A percentile compares a stretch with the other conserved stretches of the same genome.
Evolutionary conservation across 1,139 yeast genomes (phyloP).

Genomic region (Scheffersomyces titani): DNA sequence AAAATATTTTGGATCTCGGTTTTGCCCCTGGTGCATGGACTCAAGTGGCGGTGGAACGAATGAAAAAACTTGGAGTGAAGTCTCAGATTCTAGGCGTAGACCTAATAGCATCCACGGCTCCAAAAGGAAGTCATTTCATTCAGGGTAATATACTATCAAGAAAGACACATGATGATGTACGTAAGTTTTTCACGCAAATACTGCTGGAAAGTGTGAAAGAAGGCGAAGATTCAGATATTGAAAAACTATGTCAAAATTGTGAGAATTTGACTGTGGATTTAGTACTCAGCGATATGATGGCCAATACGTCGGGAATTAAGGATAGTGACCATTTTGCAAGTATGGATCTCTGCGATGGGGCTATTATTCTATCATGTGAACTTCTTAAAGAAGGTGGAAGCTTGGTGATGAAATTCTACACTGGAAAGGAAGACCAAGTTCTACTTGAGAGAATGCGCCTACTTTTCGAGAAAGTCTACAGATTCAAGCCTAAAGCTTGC

Average conservation of each 20-base stretch:
- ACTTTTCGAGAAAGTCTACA: constrained; percentile 33
- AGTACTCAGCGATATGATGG: constrained; percentile 51
- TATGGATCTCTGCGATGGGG: constrained; percentile 47
- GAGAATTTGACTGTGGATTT: constrained; percentile 26
- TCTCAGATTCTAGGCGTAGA: constrained; percentile 43
- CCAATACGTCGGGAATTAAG: constrained; percentile 46
- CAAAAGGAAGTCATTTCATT: constrained; percentile 39
- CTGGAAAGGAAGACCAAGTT: constrained; percentile 38
- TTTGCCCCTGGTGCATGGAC: constrained; percentile 56
- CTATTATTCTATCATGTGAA: constrained; percentile 28
- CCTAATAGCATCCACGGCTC: constrained; percentile 39
- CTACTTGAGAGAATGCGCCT: constrained; percentile 26
- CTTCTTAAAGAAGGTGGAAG: constrained; percentile 34
- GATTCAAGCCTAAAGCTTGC: constrained; percentile 40
- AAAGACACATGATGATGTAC: constrained; percentile 33
- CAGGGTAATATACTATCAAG: constrained; percentile 43
- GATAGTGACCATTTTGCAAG: constrained; percentile 47
- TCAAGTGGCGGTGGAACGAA: constrained; percentile 38
- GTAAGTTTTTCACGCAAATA: constrained; percentile 12
- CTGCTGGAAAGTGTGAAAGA: neutral
- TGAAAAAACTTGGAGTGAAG: constrained; percentile 14
- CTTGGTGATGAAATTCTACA: constrained; percentile 43
- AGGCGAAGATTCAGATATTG: constrained; percentile 1
- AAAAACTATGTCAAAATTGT: neutral
- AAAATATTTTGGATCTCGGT: constrained; percentile 73